These are phyloP conservation scores for Umbelopsis ramanniana DNA, from an alignment of 192 early-diverging fungal genomes.

Conservation along the genomic window DNA sequence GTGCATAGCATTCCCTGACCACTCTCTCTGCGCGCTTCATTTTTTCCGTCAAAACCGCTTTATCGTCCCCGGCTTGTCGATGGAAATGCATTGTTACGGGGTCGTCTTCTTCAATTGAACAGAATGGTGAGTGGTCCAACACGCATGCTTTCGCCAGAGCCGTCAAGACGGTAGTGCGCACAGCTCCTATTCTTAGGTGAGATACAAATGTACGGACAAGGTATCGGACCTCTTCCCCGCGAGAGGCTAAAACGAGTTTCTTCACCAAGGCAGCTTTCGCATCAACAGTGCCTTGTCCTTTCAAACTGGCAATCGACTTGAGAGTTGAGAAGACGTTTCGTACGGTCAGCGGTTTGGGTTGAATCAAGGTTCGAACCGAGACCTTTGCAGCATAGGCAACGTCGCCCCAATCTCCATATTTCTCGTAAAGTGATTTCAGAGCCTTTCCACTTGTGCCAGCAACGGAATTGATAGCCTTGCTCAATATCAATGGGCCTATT, in stretches of 20 bases:
- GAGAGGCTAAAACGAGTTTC: slow-evolving; percentile 44
- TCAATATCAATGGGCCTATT: slow-evolving; percentile 35
- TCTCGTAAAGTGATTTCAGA: slow-evolving; percentile 32
- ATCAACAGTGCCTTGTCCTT: slow-evolving; percentile 34
- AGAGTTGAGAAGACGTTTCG: slow-evolving; percentile 28
- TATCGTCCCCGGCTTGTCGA: slow-evolving; percentile 30
- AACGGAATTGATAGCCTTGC: slow-evolving; percentile 29
- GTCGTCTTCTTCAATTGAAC: neutral
- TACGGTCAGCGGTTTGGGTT: slow-evolving; percentile 33
- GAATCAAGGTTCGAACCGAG: slow-evolving; percentile 32
- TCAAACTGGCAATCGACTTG: slow-evolving; percentile 26
- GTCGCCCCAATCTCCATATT: slow-evolving; percentile 42
- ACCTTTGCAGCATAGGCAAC: slow-evolving; percentile 40
- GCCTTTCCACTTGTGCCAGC: slow-evolving; percentile 21
- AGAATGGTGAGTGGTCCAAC: slow-evolving; percentile 23
- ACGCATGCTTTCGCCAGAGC: slow-evolving; percentile 74
- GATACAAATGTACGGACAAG: slow-evolving; percentile 57
- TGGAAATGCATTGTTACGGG: neutral
- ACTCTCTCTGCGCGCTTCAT: slow-evolving; percentile 49
- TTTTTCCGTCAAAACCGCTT: slow-evolving; percentile 19
- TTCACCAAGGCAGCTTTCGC: slow-evolving; percentile 51
- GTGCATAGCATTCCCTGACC: slow-evolving; percentile 59
- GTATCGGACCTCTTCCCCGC: slow-evolving; percentile 41
- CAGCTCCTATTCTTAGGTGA: slow-evolving; percentile 82
- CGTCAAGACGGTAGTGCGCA: slow-evolving; percentile 76